Evolutionary conservation across 768 basidiomycete genomes (phyloP).

Genomic region (Mycena venus): DNA sequence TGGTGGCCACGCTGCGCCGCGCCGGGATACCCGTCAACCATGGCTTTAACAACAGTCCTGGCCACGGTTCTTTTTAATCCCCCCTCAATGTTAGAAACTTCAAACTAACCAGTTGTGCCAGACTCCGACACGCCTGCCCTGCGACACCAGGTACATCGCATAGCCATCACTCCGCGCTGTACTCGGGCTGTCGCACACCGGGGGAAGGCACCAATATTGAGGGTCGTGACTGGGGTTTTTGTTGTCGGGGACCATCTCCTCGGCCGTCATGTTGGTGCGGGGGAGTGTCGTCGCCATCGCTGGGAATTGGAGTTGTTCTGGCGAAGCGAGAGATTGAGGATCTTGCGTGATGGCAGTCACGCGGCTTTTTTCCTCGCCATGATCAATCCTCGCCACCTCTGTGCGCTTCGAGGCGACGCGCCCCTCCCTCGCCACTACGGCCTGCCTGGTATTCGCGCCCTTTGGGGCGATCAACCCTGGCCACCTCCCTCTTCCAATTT

Average conservation of each 20-base stretch:
- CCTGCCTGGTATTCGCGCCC: not conserved
- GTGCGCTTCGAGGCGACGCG: no score
- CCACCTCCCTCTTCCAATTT: not conserved
- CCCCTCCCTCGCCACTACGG: not conserved
- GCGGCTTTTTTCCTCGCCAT: no score
- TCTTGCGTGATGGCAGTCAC: not conserved
- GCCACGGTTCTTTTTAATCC: not conserved
- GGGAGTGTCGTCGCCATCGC: not conserved
- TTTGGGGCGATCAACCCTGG: not conserved
- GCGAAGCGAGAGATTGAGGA: not conserved
- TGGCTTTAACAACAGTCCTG: not conserved
- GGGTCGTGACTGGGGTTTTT: not conserved
- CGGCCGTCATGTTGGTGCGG: not conserved
- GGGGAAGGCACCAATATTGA: not conserved
- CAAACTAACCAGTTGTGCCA: not conserved
- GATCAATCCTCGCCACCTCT: no score
- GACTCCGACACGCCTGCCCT: not conserved
- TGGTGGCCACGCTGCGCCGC: not conserved
- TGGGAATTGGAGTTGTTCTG: not conserved
- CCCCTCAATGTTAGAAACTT: no score
- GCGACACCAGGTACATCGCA: not conserved
- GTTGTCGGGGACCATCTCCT: not conserved
- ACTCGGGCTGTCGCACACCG: not conserved
- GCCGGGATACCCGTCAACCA: not conserved
- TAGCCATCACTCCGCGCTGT: not conserved